These are phyloP conservation scores for Remersonia thermophila DNA, from an alignment of 2,329 filamentous ascomycete genomes.

Conservation along the genomic window DNA sequence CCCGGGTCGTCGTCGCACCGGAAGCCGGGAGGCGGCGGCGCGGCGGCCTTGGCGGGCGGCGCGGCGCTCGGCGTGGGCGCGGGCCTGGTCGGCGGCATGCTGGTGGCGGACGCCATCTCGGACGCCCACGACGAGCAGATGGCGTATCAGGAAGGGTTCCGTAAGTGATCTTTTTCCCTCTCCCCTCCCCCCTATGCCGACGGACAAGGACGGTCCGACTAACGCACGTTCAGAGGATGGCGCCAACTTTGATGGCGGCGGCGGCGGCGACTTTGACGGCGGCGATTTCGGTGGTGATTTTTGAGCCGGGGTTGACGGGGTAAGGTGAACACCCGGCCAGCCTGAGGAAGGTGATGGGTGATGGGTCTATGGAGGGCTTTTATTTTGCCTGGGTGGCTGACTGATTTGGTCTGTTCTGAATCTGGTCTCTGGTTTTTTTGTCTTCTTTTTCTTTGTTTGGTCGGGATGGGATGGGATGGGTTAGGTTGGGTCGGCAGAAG, in stretches of 20 bases:
- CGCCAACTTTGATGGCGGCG: slow-evolving; percentile 9
- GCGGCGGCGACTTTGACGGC: slow-evolving; percentile 18
- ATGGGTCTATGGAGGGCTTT: too few species aligned
- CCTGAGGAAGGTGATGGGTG: too few species aligned
- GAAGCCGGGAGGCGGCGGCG: slow-evolving; percentile 20
- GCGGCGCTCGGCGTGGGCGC: slow-evolving; percentile 69
- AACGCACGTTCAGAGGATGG: slow-evolving; percentile 19
- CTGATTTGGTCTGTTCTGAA: too few species aligned
- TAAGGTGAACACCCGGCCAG: not conserved
- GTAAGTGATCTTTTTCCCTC: slow-evolving; percentile 12
- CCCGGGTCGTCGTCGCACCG: too few species aligned
- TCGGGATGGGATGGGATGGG: too few species aligned
- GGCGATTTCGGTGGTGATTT: slow-evolving; percentile 24
- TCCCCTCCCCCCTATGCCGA: too few species aligned
- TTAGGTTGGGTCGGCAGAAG: too few species aligned
- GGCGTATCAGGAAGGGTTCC: slow-evolving; percentile 41
- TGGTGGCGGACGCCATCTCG: slow-evolving; percentile 57
- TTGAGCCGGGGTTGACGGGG: slow-evolving; percentile 17
- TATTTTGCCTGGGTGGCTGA: too few species aligned
- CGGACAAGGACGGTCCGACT: slow-evolving; percentile 1
- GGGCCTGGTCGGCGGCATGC: slow-evolving; percentile 64
- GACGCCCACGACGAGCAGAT: slow-evolving; percentile 40
- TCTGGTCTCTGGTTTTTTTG: too few species aligned
- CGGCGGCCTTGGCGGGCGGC: slow-evolving; percentile 53
- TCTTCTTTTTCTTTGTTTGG: too few species aligned